Evolutionary conservation across 768 basidiomycete species (phyloP).

Genomic region (Boletus vinaceobasis): DNA sequence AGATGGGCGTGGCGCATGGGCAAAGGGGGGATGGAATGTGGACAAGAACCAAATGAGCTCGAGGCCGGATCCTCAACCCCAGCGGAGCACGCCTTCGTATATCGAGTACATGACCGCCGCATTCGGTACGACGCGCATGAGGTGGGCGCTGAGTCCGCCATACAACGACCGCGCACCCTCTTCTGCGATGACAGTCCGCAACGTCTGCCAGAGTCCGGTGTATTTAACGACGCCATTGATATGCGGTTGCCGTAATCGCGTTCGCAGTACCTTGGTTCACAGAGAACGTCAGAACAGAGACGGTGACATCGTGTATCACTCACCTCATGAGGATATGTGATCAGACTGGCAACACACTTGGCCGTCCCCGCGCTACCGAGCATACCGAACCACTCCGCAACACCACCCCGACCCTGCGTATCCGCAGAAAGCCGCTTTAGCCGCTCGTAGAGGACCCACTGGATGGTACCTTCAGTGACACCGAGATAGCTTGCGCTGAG

Average conservation of each 20-base stretch:
- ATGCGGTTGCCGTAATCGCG: constrained; percentile 85
- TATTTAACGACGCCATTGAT: constrained; percentile 80
- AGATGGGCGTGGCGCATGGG: background rate
- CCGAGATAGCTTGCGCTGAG: constrained; percentile 93
- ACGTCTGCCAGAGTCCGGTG: constrained; percentile 78
- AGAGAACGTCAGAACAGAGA: constrained; percentile 1
- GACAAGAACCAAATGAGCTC: background rate
- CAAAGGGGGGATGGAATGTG: background rate
- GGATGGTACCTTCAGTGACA: constrained; percentile 93
- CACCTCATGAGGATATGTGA: constrained; percentile 98
- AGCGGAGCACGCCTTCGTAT: constrained; percentile 80
- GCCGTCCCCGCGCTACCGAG: constrained; percentile 88
- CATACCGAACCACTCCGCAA: constrained; percentile 74
- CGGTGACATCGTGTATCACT: background rate
- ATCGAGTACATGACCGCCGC: constrained; percentile 96
- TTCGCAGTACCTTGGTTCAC: constrained; percentile 72
- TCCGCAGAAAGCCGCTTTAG: constrained; percentile 67
- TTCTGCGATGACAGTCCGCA: constrained; percentile 81
- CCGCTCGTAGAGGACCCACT: constrained; percentile 95
- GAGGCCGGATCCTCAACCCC: constrained; percentile 30
- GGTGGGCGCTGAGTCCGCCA: constrained; percentile 88
- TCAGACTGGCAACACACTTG: constrained; percentile 88
- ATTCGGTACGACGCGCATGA: constrained; percentile 96
- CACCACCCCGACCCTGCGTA: constrained; percentile 53
- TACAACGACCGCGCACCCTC: constrained; percentile 87